phyloP scores from a whole-genome alignment of 768 basidiomycete genomes.

The Trametes cingulata region DNA sequence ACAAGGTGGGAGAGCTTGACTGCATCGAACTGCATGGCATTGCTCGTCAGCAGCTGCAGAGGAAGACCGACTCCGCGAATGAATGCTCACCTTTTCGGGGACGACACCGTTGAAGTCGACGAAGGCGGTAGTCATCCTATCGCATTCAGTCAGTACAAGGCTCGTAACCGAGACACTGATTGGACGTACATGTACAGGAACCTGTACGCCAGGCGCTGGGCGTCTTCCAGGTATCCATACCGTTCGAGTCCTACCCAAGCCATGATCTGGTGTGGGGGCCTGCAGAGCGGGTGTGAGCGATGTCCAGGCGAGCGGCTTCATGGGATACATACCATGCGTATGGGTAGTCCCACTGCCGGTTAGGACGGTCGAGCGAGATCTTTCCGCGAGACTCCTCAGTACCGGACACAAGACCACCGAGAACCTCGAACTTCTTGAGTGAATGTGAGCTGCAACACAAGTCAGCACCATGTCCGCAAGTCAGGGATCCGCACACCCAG shows the following conservation, averaged over 20 bases:
- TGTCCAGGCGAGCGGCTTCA: background rate
- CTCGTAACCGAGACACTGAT: background rate
- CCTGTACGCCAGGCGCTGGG: slow-evolving; percentile 89
- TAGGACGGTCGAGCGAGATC: slow-evolving; percentile 93
- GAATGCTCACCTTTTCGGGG: slow-evolving; percentile 79
- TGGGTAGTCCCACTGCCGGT: slow-evolving; percentile 99
- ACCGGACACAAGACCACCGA: slow-evolving; percentile 93
- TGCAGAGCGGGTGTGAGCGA: slow-evolving; percentile 29
- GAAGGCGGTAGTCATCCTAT: slow-evolving; percentile 89
- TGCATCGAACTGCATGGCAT: slow-evolving; percentile 74
- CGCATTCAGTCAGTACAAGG: slow-evolving; percentile 9
- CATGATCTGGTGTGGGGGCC: slow-evolving; percentile 99
- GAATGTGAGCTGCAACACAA: slow-evolving; percentile 63
- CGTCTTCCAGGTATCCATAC: slow-evolving; percentile 93
- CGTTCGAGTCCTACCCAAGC: slow-evolving; percentile 96
- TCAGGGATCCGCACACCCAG: background rate
- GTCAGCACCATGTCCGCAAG: slow-evolving; percentile 13
- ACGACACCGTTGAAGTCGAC: slow-evolving; percentile 98
- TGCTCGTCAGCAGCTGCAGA: background rate
- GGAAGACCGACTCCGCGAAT: background rate
- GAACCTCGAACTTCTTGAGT: slow-evolving; percentile 92
- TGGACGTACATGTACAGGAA: slow-evolving; percentile 91
- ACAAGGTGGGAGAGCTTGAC: slow-evolving; percentile 95
- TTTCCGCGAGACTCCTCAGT: slow-evolving; percentile 96
- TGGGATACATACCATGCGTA: slow-evolving; percentile 61